A percentile compares a stretch with the other conserved stretches of the same genome.
Evolutionary conservation across 768 basidiomycete genomes (phyloP).

Genomic region (Lepiota brunneoincarnata): DNA sequence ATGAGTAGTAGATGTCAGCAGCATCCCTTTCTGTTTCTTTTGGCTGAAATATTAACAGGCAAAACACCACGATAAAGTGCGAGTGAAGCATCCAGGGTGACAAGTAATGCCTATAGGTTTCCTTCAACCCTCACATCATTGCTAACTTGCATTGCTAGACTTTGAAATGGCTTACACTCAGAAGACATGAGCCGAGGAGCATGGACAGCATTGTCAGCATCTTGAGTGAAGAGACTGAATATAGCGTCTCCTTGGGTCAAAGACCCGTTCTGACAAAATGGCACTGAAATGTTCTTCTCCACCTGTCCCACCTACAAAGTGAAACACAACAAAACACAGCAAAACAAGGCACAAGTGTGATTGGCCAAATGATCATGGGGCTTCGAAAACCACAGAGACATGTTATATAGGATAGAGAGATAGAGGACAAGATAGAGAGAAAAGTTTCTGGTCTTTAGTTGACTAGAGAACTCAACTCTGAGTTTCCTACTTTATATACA

Average conservation of each 20-base stretch:
- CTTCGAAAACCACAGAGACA: no score
- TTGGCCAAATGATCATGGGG: no score
- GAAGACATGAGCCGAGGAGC: constrained; percentile 55
- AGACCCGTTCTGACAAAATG: constrained; percentile 25
- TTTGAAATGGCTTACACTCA: constrained; percentile 62
- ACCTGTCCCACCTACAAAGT: constrained; percentile 51
- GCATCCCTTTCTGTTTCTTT: constrained; percentile 7
- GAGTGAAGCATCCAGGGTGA: not conserved
- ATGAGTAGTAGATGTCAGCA: constrained; percentile 37
- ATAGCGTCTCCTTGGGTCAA: constrained; percentile 7
- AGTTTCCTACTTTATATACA: no score
- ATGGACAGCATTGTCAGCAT: constrained; percentile 57
- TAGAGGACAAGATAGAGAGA: no score
- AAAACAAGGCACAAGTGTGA: no score
- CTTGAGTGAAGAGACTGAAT: constrained; percentile 26
- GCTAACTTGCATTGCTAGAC: constrained; percentile 30
- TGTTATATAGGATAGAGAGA: no score
- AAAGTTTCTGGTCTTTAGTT: no score
- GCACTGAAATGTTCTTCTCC: constrained; percentile 38
- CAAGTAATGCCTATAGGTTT: no score
- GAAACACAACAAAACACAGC: no score
- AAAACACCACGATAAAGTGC: constrained; percentile 61
- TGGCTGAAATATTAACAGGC: constrained; percentile 28
- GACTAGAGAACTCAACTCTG: no score
- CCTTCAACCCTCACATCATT: constrained; percentile 16